Conservation (phyloP, 805 yeast genomes). For the Crinitomyces ghanaensis region DNA sequence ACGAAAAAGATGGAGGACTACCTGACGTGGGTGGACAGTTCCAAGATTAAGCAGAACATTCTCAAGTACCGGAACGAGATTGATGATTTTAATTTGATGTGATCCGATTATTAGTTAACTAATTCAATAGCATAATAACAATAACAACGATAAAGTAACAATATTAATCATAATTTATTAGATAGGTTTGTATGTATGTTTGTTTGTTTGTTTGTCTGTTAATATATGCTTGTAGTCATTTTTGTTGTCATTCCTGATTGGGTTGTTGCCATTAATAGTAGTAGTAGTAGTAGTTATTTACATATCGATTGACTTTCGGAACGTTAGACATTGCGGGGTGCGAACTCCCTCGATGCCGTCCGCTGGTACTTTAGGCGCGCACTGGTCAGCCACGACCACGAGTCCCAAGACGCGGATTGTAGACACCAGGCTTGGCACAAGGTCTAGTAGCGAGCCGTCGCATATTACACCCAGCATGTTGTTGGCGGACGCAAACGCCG, state of each 20-base stretch:
- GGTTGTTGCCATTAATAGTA: too few relatives aligned
- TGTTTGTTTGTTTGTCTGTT: too few relatives aligned
- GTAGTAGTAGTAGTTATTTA: too few relatives aligned
- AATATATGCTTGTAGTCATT: too few relatives aligned
- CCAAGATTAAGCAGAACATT: conserved; percentile 84
- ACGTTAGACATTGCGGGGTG: conserved; percentile 50
- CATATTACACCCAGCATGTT: conserved; percentile 77
- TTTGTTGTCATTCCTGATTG: too few relatives aligned
- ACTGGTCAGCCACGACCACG: conserved; percentile 53
- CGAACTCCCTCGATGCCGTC: conserved; percentile 53
- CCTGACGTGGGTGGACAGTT: conserved; percentile 93
- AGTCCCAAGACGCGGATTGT: conserved; percentile 72
- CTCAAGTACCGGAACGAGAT: conserved; percentile 68
- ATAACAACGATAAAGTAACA: too few relatives aligned
- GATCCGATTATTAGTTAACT: too few relatives aligned
- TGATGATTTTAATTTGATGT: conserved; percentile 49
- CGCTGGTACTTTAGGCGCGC: conserved; percentile 9
- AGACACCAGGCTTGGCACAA: conserved; percentile 67
- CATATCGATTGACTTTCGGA: conserved; percentile 49
- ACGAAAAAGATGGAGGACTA: conserved; percentile 94
- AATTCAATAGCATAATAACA: too few relatives aligned
- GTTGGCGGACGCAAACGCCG: conserved; percentile 66
- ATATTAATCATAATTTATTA: too few relatives aligned
- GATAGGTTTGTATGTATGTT: too few relatives aligned
- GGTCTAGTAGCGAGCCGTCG: conserved; percentile 53